These are phyloP conservation scores for Amanita molliuscula DNA, from an alignment of 768 basidiomycete genomes.

Conservation along the genomic window DNA sequence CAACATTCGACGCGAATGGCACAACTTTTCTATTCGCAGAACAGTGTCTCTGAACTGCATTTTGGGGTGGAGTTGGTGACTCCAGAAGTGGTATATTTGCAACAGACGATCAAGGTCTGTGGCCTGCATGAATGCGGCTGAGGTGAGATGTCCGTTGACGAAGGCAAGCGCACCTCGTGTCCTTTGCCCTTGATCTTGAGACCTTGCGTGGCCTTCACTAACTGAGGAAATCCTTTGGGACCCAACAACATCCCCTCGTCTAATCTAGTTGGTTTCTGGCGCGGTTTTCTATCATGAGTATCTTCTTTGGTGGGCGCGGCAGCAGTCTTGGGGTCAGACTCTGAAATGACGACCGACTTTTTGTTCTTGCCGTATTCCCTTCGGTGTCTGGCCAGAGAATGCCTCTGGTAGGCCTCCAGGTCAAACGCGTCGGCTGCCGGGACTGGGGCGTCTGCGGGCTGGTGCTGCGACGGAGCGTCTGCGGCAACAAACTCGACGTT, in stretches of 20 bases:
- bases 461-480: constrained; percentile 17
- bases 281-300: constrained; percentile 29
- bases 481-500: constrained; percentile 36
- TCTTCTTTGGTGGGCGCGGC: not conserved
- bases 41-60: constrained; percentile 83
- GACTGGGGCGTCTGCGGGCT: constrained; percentile 10
- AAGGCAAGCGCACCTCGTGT: constrained; percentile 55
- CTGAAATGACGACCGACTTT: constrained; percentile 25
- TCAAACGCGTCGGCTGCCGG: not conserved
- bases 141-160: not conserved
- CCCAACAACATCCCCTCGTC: constrained; percentile 72
- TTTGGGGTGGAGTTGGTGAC: constrained; percentile 87
- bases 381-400: constrained; percentile 38
- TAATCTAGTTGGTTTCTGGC: constrained; percentile 45
- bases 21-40: constrained; percentile 77
- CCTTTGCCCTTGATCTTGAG: constrained; percentile 86
- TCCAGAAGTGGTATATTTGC: constrained; percentile 88
- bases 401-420: constrained; percentile 2
- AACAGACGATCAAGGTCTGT: constrained; percentile 74
- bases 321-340: constrained; percentile 22
- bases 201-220: constrained; percentile 66
- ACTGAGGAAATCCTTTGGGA: constrained; percentile 65
- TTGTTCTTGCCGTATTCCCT: constrained; percentile 33
- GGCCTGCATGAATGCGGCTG: constrained; percentile 31
- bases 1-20: constrained; percentile 77